Base-by-base conservation (phyloP, 768 basidiomycete species). In the Pisolithus tinctorius region DNA sequence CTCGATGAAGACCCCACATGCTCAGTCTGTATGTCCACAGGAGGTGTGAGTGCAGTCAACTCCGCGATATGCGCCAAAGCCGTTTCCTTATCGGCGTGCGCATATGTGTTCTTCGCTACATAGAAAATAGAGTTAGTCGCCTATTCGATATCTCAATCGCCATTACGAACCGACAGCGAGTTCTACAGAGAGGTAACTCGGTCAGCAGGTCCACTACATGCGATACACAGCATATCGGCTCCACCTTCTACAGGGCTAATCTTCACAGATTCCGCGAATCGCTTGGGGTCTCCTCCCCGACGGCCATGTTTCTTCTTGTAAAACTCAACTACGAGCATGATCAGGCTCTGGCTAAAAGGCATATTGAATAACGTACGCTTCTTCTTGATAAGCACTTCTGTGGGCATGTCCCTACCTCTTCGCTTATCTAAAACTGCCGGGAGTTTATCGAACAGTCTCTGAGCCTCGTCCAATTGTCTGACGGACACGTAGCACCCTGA, bases 61-160 rank as follows among this genome's bases (percentile, higher is more conserved):
- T 79, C 76, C n/a, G 67, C 57, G 49, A 90, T 80, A 53, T 88
- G 85, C 0, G 73, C 75, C 54, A 75, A 61, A 0, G 86, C 84
- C 11, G 80, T 74, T 2, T 65, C 64, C 16, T 71, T 67, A 6
- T 74, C 70, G 42, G 87, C 76, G 4, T 85, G 79, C n/a, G 77
- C 63, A 60, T 88, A 83, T 0, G 76, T 83, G 60, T 90, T 91
- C 88, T 88, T 89, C 67, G 90, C 86, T 88, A 50, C 43, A 2
- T 50, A 48, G 14, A 39, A 10, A 46, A 42, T 20, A 6, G 36
- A 53, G 48, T 57, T 25, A 62, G 56, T 46, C 0, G 26, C 23
- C 20, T 20, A 20, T 20, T 20, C 20, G 20, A 20, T 20, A 20
- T 20, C 2, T 20, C 20, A 20, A 23, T 30, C 31, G 30, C 10